These are phyloP conservation scores for Glycine tomentella DNA, from an alignment of 306 rosid genomes.

Conservation along the genomic window DNA sequence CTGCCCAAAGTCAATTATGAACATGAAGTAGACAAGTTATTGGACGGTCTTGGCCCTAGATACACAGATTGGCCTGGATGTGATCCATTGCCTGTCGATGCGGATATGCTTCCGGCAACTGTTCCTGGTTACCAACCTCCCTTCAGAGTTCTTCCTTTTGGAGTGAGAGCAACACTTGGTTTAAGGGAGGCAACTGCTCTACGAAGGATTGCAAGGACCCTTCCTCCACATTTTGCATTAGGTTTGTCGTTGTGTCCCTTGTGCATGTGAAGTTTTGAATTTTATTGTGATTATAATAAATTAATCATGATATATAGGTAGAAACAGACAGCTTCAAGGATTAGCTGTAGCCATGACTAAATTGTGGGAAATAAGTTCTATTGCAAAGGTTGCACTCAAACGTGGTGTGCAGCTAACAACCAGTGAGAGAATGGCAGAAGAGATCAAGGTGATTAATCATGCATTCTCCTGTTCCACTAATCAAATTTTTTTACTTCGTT, in stretches of 20 bases:
- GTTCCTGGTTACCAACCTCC: constrained; percentile 88
- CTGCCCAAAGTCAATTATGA: constrained; percentile 70
- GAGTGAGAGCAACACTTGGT: constrained; percentile 83
- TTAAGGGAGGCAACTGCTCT: constrained; percentile 78
- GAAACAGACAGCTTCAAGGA: constrained; percentile 95
- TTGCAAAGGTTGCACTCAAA: constrained; percentile 94
- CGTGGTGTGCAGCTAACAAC: constrained; percentile 97
- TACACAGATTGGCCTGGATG: constrained; percentile 91
- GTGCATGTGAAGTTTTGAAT: constrained; percentile 35
- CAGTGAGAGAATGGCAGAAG: constrained; percentile 99
- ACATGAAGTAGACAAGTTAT: constrained; percentile 76
- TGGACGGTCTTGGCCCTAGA: constrained; percentile 87
- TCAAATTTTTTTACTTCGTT: constrained; percentile 30
- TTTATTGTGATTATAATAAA: constrained; percentile 42
- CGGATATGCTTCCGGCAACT: constrained; percentile 80
- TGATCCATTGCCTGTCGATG: constrained; percentile 91
- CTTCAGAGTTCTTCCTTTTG: constrained; percentile 94
- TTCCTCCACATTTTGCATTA: constrained; percentile 98
- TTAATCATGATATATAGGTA: constrained; percentile 61
- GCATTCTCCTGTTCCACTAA: constrained; percentile 33
- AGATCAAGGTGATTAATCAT: constrained; percentile 75
- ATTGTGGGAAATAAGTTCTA: constrained; percentile 88
- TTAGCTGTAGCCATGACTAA: constrained; percentile 82
- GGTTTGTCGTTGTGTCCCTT: constrained; percentile 57
- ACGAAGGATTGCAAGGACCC: constrained; percentile 83